These are phyloP conservation scores for Wickerhamiella dianesei DNA, from an alignment of 805 yeast species.

Conservation along the genomic window DNA sequence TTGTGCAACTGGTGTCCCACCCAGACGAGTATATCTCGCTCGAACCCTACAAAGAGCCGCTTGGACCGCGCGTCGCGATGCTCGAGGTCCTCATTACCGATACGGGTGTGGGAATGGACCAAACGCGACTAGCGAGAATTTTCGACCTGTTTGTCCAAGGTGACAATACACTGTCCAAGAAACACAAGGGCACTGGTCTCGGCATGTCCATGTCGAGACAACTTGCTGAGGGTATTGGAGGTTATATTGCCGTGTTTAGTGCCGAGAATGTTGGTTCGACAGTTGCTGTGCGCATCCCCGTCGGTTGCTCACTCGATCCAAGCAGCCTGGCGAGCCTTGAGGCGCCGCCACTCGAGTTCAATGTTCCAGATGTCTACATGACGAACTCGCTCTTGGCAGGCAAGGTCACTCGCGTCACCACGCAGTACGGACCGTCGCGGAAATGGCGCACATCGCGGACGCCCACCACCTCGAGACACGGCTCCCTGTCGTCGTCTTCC, in stretches of 20 bases:
- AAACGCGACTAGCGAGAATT: conserved; percentile 63
- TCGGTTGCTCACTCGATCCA: conserved; percentile 4
- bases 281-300: conserved; percentile 17
- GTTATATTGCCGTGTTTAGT: conserved; percentile 41
- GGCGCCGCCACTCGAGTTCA: conserved; percentile 15
- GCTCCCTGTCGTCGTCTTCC: not conserved
- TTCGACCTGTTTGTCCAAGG: conserved; percentile 97
- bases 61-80: conserved; percentile 8
- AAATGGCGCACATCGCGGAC: not conserved
- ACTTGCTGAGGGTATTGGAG: conserved; percentile 79
- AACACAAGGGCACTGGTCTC: conserved; percentile 91
- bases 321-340: conserved; percentile 1
- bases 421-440: not conserved
- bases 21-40: conserved; percentile 8
- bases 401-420: conserved; percentile 3
- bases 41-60: conserved; percentile 7
- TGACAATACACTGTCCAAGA: conserved; percentile 81
- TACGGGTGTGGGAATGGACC: conserved; percentile 88
- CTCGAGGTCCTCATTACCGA: conserved; percentile 68
- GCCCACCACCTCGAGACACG: not conserved
- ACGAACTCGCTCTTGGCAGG: conserved; percentile 11
- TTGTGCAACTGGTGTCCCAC: conserved; percentile 9
- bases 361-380: conserved; percentile 10
- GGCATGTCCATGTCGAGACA: conserved; percentile 85
- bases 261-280: conserved; percentile 21